These are phyloP conservation scores for Metschnikowia corniflorae DNA, from an alignment of 805 yeast species.

Conservation along the genomic window DNA sequence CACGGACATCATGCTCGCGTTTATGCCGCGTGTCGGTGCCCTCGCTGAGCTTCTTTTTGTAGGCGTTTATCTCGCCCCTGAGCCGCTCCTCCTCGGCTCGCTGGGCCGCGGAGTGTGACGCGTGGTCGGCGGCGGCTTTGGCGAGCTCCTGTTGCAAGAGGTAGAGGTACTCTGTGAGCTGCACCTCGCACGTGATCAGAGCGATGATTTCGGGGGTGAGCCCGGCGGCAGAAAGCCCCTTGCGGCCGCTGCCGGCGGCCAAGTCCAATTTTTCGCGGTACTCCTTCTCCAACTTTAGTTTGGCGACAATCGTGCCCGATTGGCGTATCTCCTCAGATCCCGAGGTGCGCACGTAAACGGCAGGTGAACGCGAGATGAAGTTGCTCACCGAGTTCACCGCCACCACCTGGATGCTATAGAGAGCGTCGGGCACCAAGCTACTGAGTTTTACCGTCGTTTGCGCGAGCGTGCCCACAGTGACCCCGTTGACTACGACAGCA, in stretches of 20 bases:
- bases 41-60: slow-evolving; percentile 36
- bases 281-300: background rate
- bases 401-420: slow-evolving; percentile 35
- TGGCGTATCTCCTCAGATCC: background rate
- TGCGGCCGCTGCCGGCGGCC: background rate
- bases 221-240: background rate
- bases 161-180: slow-evolving; percentile 5
- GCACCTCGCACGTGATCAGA: background rate
- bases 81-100: slow-evolving; percentile 12
- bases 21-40: slow-evolving; percentile 29
- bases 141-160: slow-evolving; percentile 10
- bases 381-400: slow-evolving; percentile 36
- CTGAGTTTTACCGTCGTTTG: slow-evolving; percentile 34
- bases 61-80: slow-evolving; percentile 6
- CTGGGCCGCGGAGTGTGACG: slow-evolving; percentile 3
- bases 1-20: slow-evolving; percentile 31
- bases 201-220: slow-evolving; percentile 3
- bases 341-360: slow-evolving; percentile 31
- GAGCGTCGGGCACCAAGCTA: slow-evolving; percentile 23
- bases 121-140: slow-evolving; percentile 6
- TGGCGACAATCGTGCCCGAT: too few relatives aligned
- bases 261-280: background rate
- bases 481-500: slow-evolving; percentile 31
- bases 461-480: slow-evolving; percentile 35
- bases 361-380: slow-evolving; percentile 31